Base-by-base conservation (phyloP, 164 flowering plant genomes). In the Vitis labrusca region DNA sequence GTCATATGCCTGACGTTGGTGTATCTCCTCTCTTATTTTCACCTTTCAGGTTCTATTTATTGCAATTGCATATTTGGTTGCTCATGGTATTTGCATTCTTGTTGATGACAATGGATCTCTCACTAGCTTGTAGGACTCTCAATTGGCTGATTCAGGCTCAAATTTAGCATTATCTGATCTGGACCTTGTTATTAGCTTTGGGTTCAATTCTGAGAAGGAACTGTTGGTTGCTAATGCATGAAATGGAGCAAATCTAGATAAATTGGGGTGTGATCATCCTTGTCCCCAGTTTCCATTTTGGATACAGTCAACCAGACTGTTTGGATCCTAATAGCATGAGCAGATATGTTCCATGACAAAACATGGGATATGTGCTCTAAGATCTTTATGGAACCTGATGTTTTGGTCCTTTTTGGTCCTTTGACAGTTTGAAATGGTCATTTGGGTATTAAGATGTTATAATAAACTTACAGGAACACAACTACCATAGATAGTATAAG, bases 11-110 rank as follows among this genome's bases (percentile, higher is more conserved):
- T 95, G 70, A 85, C 89, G 10, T 61, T 87, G 75, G 97, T 88
- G 64, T 91, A 93, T 83, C 90, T 93, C 60, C 88, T 95, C 47
- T 89, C 98, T 15, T 95, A 90, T 78, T 72, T 90, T 69, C 97
- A 95, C 80, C 89, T 88, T 64, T 85, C 99, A 85, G 99, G 99
- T 95, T 54, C 48, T 52, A 47, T 74, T 68, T 59, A 3, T 37
- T 55, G 12, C 47, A 52, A 44, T 54, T 49, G 11, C 13, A 58
- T 58, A 50, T 14, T 50, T 52, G n/a, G 47, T 17, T 54, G 69
- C 60, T 14, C 7, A 3, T 16, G 13, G 2, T 15, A 29, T 27
- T 37, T 11, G 16, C 14, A 17, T 53, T 66, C 59, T 67, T 37
- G 2, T 61, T 52, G 23, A 50, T 50, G 17, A 9, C 23, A 10